phyloP scores from a whole-genome alignment of 1,284 basidiomycete genomes.

The Sporisorium graminicola region DNA sequence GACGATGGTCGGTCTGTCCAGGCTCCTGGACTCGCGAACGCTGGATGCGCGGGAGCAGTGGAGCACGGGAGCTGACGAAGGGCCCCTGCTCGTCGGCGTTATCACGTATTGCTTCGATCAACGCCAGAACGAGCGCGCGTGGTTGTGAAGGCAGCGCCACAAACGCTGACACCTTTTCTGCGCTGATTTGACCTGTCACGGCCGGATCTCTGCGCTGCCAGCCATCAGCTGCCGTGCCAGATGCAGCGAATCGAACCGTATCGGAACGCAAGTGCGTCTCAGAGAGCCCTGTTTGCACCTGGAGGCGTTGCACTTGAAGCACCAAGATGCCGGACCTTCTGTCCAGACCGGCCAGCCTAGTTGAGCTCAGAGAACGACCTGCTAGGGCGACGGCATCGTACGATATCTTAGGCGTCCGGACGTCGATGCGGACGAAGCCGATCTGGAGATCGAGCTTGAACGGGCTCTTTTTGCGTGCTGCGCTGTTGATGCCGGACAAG shows the following conservation, averaged over 20 bases:
- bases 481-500: not conserved
- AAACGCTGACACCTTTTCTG: conserved; percentile 30
- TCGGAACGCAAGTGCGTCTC: conserved; percentile 3
- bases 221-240: not conserved
- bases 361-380: conserved; percentile 14
- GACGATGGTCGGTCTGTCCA: not conserved
- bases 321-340: conserved; percentile 48
- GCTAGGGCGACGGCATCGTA: conserved; percentile 22
- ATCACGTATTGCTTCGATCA: conserved; percentile 24
- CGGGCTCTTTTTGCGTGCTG: not conserved
- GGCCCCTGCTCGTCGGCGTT: not conserved
- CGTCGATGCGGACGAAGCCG: conserved; percentile 39
- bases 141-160: conserved; percentile 28
- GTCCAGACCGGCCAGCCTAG: conserved; percentile 32
- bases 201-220: conserved; percentile 1
- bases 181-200: conserved; percentile 20
- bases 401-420: conserved; percentile 43
- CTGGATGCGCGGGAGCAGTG: conserved; percentile 19
- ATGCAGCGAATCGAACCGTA: conserved; percentile 27
- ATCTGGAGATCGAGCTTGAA: conserved; percentile 27
- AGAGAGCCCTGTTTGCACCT: conserved; percentile 16
- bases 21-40: conserved; percentile 9
- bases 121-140: conserved; percentile 27
- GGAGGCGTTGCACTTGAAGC: conserved; percentile 34
- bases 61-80: not conserved